phyloP scores from a whole-genome alignment of 1,284 basidiomycete genomes.

The Malassezia brasiliensis region DNA sequence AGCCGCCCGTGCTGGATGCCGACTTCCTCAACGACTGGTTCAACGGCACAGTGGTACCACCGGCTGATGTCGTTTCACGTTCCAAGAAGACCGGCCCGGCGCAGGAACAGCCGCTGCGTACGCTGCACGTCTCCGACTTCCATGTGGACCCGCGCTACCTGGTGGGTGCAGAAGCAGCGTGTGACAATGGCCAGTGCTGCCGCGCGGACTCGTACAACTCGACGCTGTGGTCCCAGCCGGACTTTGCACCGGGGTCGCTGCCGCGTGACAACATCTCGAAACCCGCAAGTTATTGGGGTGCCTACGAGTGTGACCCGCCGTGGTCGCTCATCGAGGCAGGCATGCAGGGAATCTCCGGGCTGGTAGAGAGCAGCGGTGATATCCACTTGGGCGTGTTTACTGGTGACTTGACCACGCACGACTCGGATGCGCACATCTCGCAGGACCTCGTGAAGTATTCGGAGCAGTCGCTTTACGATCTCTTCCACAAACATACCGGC shows the following conservation, averaged over 20 bases:
- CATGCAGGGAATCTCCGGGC: slow-evolving; percentile 60
- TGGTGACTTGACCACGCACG: slow-evolving; percentile 61
- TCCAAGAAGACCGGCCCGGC: slow-evolving; percentile 17
- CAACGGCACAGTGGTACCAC: slow-evolving; percentile 15
- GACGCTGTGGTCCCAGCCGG: slow-evolving; percentile 49
- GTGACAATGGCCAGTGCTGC: slow-evolving; percentile 63
- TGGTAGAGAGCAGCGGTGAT: slow-evolving; percentile 53
- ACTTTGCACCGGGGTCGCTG: slow-evolving; percentile 24
- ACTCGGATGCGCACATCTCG: slow-evolving; percentile 36
- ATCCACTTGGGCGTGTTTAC: slow-evolving; percentile 65
- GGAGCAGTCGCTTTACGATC: slow-evolving; percentile 41
- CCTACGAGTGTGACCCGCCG: slow-evolving; percentile 59
- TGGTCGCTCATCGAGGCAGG: slow-evolving; percentile 58
- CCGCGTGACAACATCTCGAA: slow-evolving; percentile 28
- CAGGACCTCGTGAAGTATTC: slow-evolving; percentile 39
- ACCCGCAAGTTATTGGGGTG: slow-evolving; percentile 39
- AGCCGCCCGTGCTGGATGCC: slow-evolving; percentile 21
- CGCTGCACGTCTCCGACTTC: slow-evolving; percentile 66
- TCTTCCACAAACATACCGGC: slow-evolving; percentile 27
- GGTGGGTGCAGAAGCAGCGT: slow-evolving; percentile 66
- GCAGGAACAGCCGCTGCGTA: slow-evolving; percentile 59
- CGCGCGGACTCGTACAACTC: slow-evolving; percentile 56
- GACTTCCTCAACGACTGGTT: slow-evolving; percentile 37
- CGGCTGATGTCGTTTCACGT: slow-evolving; percentile 18
- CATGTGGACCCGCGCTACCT: slow-evolving; percentile 71